Evolutionary conservation across 2,329 filamentous ascomycete species (phyloP), one percentile per base, ranked within the genome.

Genomic region (Coleophoma eucalyptorum): DNA sequence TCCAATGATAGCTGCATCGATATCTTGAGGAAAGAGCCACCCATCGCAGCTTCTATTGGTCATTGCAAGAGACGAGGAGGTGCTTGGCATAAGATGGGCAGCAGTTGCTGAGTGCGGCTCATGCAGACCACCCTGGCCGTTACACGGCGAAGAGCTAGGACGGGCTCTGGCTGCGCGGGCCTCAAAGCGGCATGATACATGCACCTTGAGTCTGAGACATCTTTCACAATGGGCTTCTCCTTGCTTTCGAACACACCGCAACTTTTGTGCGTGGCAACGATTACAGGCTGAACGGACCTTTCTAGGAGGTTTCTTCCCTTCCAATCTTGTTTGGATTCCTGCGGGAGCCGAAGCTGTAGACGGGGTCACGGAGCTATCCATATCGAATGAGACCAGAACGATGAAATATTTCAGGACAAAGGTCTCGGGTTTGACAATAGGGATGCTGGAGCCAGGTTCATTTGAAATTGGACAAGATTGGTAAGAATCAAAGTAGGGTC

Each of bases 281-380:
- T 43, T 44, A 48, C 51, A 53, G n/a, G 51, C 51, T n/a, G 44
- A 44, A n/a, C 51, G 51, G 21, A 16, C 44, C 38, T 53, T 53
- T 15, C 34, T 21, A n/a, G 43, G 44, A 12, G n/a, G 32, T 31
- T n/a, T 34, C 20, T 6, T 34, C 10, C 15, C 15, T 15, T 47
- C 3, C 18, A 6, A 5, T 15, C 26, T 34, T 21, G 31, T 35
- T 35, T 15, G 26, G 10, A 19, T 16, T 35, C 44, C 18, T 19
- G 33, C 15, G 13, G 32, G 16, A 38, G 26, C 44, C 20, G 43
- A 33, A 46, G 35, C 31, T 38, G 38, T 38, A 50, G 40, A 21
- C 11, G n/a, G 34, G 21, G 19, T 19, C 40, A 35, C 32, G 44
- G 48, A 35, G n/a, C n/a, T 31, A 48, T 48, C 46, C 46, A 48